Evolutionary conservation across 495 filamentous ascomycete species (phyloP).

Genomic region (Lepidopterella palustris): DNA sequence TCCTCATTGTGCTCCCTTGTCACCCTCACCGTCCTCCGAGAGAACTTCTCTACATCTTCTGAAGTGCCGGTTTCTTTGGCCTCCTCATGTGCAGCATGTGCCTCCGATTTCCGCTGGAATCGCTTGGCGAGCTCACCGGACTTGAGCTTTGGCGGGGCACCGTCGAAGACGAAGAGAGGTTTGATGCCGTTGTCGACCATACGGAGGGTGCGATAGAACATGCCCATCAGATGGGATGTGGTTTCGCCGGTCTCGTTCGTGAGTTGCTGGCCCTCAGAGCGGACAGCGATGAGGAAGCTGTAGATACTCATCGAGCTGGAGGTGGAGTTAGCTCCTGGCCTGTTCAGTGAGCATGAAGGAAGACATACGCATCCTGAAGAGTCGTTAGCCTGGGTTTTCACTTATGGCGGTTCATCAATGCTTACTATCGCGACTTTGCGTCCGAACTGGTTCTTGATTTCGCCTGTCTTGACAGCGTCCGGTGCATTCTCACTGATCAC

Average conservation of each 20-base stretch:
- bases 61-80: conserved; percentile 96
- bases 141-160: conserved; percentile 92
- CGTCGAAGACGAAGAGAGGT: conserved; percentile 95
- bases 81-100: conserved; percentile 79
- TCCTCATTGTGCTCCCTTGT: conserved; percentile 93
- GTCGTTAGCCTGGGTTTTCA: conserved; percentile 3
- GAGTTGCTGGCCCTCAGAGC: conserved; percentile 91
- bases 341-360: conserved; percentile 7
- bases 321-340: conserved; percentile 26
- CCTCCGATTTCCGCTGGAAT: conserved; percentile 83
- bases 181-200: conserved; percentile 99
- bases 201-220: conserved; percentile 97
- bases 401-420: too few relatives aligned
- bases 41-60: conserved; percentile 97
- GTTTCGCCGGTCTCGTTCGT: conserved; percentile 91
- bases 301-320: conserved; percentile 96
- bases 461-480: conserved; percentile 88
- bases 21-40: conserved; percentile 87
- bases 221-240: conserved; percentile 95
- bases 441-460: conserved; percentile 98
- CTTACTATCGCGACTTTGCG: conserved; percentile 93
- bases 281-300: conserved; percentile 94
- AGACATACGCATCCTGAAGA: conserved; percentile 72
- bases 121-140: conserved; percentile 93
- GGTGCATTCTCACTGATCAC: conserved; percentile 89